phyloP scores from a whole-genome alignment of 768 basidiomycete genomes.

The Tubosaeta sp. region DNA sequence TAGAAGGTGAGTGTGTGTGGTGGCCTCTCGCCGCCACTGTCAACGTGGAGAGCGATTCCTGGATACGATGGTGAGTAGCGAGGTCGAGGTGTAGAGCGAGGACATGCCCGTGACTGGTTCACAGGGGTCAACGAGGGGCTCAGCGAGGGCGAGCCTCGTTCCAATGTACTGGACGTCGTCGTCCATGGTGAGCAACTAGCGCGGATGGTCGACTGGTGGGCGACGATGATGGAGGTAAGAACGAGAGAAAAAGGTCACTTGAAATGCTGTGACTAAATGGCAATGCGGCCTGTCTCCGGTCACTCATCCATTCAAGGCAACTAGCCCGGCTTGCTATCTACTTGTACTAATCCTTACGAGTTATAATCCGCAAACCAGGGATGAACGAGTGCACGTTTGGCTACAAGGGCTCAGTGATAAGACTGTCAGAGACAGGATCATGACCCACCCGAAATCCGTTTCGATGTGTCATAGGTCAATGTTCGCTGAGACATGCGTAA shows the following conservation, averaged over 20 bases:
- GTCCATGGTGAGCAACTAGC: conserved; percentile 35
- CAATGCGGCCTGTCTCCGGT: conserved; percentile 26
- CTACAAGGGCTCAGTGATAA: conserved; percentile 26
- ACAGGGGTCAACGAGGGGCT: conserved; percentile 28
- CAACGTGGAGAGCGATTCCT: conserved; percentile 61
- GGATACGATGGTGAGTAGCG: conserved; percentile 12
- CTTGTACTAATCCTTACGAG: conserved; percentile 17
- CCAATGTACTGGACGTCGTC: conserved; percentile 63
- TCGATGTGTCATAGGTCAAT: conserved; percentile 83
- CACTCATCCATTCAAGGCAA: conserved; percentile 24
- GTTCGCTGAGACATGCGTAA: conserved; percentile 42
- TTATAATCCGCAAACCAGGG: conserved; percentile 51
- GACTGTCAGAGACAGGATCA: neutral
- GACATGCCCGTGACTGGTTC: conserved; percentile 39
- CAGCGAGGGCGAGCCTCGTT: conserved; percentile 30
- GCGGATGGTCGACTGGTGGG: conserved; percentile 1
- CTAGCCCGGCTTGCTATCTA: conserved; percentile 9
- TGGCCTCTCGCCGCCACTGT: conserved; percentile 44
- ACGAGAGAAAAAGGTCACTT: conserved; percentile 21
- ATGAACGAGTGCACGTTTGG: conserved; percentile 54
- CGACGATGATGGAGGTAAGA: conserved; percentile 8
- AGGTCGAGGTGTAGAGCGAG: conserved; percentile 8
- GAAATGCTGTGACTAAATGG: conserved; percentile 27
- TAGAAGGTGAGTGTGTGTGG: conserved; percentile 49
- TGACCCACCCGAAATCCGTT: conserved; percentile 81